Conservation (phyloP, 768 basidiomycete species). For the Agrocybe pediades region DNA sequence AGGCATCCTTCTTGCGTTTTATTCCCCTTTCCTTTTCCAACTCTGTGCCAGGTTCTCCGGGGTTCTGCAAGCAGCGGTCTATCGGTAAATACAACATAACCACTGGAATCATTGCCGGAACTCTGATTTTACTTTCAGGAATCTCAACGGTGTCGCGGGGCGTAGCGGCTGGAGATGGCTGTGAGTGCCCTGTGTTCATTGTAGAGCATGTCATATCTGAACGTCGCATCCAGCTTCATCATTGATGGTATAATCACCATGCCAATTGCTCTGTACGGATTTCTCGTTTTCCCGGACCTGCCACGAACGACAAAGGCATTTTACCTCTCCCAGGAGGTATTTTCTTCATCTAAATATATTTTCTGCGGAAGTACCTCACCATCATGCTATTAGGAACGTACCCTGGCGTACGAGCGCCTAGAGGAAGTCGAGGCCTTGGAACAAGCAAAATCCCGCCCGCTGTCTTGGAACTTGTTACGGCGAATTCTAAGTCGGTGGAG, state of each 20-base stretch:
- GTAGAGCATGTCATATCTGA: background rate
- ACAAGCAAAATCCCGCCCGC: constrained; percentile 40
- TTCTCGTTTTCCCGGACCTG: constrained; percentile 71
- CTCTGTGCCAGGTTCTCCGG: constrained; percentile 56
- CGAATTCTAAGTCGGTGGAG: constrained; percentile 62
- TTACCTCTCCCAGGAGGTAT: constrained; percentile 61
- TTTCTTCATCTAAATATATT: background rate
- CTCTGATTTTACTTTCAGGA: constrained; percentile 30
- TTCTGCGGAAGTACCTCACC: background rate
- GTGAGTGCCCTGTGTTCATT: constrained; percentile 32
- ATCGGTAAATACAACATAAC: constrained; percentile 39
- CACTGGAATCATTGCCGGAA: background rate
- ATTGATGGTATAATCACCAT: constrained; percentile 73
- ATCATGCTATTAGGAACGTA: constrained; percentile 48
- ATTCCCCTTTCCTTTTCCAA: background rate
- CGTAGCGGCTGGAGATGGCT: constrained; percentile 71
- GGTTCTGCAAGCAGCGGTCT: constrained; percentile 64
- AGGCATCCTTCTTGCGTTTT: constrained; percentile 12
- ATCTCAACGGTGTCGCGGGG: constrained; percentile 53
- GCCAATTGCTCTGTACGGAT: constrained; percentile 73
- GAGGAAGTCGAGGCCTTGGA: constrained; percentile 29
- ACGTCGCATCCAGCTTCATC: constrained; percentile 48
- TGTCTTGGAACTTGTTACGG: constrained; percentile 48
- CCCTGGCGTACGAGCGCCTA: constrained; percentile 51
- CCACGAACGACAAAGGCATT: constrained; percentile 65